Evolutionary conservation across 257 asterid genomes (phyloP), one percentile per base, ranked within the genome.

Genomic region (Euphrasia confusa): DNA sequence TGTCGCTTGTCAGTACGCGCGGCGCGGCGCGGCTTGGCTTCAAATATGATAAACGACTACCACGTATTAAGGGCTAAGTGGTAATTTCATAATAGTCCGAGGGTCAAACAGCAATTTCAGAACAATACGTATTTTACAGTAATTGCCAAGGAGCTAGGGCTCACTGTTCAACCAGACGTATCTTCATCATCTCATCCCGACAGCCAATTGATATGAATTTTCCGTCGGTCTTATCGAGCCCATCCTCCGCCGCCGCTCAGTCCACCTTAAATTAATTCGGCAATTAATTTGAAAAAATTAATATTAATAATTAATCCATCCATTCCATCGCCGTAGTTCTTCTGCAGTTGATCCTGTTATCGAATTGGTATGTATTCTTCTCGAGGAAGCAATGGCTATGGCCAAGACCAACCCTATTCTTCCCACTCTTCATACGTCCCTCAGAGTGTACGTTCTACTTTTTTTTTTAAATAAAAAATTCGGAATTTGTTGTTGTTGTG

Each of bases 341-440:
- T 64, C 35, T 45, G 33, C 47, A 47, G 64, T 65, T 1, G 3
- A 12, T 5, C 11, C 73, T 47, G 28, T 61, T 3, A 33, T 28
- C 33, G 24, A 12, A 54, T 54, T 7, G 28, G 64, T 21, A 82
- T 82, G 89, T 79, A 77, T 73, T 73, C 88, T 69, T 76, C 88
- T 37, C 83, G 89, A 18, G 89, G 89, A 67, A 67, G 61, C 79
- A 75, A 64, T 80, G 73, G 80, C 5, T 82, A 77, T 32, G 82
- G 86, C 55, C 85, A 79, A 49, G 82, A 82, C 60, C 83, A 75
- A 47, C 81, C 89, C 58, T 82, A 77, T 74, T 72, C 88, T 13
- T 74, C 85, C 3, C 84, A 79, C 53, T 70, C 83, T 10, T 63
- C 88, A 1, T 79, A 82, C 74, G 60, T 80, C 37, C 65, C 87